Evolutionary conservation across 2,329 filamentous ascomycete genomes (phyloP).

Genomic region (Epichloe glyceriae): DNA sequence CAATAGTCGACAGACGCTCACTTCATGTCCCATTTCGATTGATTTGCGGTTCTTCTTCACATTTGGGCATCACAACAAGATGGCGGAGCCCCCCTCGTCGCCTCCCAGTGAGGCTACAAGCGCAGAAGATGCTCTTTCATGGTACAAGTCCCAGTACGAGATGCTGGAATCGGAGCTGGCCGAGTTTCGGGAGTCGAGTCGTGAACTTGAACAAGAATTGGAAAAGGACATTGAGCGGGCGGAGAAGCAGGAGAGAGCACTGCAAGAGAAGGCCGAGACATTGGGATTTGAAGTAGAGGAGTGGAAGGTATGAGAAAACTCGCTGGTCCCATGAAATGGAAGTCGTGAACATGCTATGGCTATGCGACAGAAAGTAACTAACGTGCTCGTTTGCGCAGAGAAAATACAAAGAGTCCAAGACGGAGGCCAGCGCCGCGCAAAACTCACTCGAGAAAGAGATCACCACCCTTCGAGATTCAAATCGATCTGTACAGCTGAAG

Average conservation of each 20-base stretch:
- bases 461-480: slow-evolving; percentile 74
- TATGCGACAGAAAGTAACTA: not conserved
- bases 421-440: slow-evolving; percentile 74
- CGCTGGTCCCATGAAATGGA: not conserved
- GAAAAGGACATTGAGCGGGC: slow-evolving; percentile 94
- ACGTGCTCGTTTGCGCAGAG: slow-evolving; percentile 38
- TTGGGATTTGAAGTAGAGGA: slow-evolving; percentile 86
- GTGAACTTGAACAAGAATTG: slow-evolving; percentile 84
- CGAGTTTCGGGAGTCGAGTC: slow-evolving; percentile 88
- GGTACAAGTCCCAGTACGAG: slow-evolving; percentile 96
- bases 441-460: slow-evolving; percentile 89
- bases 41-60: not conserved
- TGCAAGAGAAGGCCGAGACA: slow-evolving; percentile 78
- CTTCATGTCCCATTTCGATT: not conserved
- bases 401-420: slow-evolving; percentile 92
- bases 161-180: slow-evolving; percentile 80
- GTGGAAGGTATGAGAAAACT: slow-evolving; percentile 71
- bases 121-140: slow-evolving; percentile 66
- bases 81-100: slow-evolving; percentile 50
- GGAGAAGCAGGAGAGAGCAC: slow-evolving; percentile 76
- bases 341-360: not conserved
- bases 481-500: slow-evolving; percentile 67
- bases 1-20: not conserved
- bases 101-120: slow-evolving; percentile 42
- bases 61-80: slow-evolving; percentile 14